Evolutionary conservation across 106 monocot species (phyloP), one percentile per base, ranked within the genome.

Genomic region (Apostasia shenzhenica): DNA sequence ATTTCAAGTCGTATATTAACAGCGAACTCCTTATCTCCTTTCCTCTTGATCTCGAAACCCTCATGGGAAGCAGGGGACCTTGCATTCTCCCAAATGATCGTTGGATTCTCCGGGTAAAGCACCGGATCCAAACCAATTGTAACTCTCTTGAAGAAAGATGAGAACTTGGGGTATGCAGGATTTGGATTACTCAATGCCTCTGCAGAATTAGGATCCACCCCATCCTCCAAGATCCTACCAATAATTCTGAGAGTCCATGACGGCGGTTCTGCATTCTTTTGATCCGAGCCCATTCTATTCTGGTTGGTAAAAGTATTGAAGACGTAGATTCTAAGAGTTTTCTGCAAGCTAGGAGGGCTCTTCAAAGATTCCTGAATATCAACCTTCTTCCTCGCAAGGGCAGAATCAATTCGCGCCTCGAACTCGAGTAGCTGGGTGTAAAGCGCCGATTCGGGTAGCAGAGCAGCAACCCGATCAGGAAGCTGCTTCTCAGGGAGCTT

Each of bases 361-460:
- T 93, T 99, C 5, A 99, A 50, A 0, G 97, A 72, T 56, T 93
- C 92, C 65, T 99, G 97, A 48, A 99, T 90, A 67, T 99, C 97
- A 2, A 92, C 56, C 75, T 99, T 99, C 83, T 99, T 99, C 61
- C 92, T 55, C 1, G 87, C 47, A 11, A 99, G 80, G 0, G 97
- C 97, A 0, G 97, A 76, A 54, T 99, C 97, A 12, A 99, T 77
- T 14, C 97, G 81, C 13, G 92, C 52, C 70, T 99, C 97, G 55
- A 99, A 99, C 48, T 99, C 97, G 11, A 99, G 89, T 41, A 99
- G 52, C 48, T 99, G 97, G 2, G 97, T 99, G 69, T 90, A 99
- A 26, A 99, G 80, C 6, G 93, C 90, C 1, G 97, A 99, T 61
- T 99, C 97, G 0, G 97, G 97, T 8, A 99, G 77, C 14, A 99